Base-by-base conservation (phyloP, 2,329 filamentous ascomycete genomes). In the Calonectria pseudoreteaudii region DNA sequence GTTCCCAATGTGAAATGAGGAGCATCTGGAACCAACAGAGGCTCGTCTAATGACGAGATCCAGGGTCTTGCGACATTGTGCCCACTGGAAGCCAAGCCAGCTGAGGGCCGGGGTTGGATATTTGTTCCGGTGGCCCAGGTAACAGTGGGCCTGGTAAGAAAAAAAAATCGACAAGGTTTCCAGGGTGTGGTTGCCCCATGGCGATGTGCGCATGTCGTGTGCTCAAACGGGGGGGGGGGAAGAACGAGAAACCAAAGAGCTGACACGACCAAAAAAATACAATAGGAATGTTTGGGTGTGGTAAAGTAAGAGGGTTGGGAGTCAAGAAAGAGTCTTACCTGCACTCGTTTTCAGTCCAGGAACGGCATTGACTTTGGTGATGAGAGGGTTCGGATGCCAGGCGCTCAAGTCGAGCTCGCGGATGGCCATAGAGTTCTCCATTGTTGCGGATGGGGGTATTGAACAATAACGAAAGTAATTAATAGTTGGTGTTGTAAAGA, bases 301-400 rank as follows among this genome's bases (percentile, higher is more conserved):
- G n/a, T 60, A 60, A 52, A 62, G 28, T 68, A 73, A 26, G 28
- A 58, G 30, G 36, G 28, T 47, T 56, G 28, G 30, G 68, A 71
- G 16, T 23, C 7, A 20, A 47, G 66, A 71, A 74, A 69, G 41
- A 41, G 66, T 84, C 90, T 88, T 83, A 92, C 90, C 90, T 81
- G 90, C 88, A 81, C 90, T 91, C 75, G 90, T 91, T 80, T 88
- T 91, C 68, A 92, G 84, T 38, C 87, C 90, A 3, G 90, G 90
- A 52, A 92, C 87, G 50, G 88, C 85, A 81, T 88, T 91, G 83
- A 91, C 87, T 78, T 86, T 87, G 81, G 90, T 88, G 70, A 87
- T 87, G 76, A 91, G 86, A 65, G 88, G 87, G 76, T 85, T 86
- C 56, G 86, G 83, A 70, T 87, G 84, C 74, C 85, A 88, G 69